Evolutionary conservation across 164 flowering plant species (phyloP).

Genomic region (Hamamelis virginiana): DNA sequence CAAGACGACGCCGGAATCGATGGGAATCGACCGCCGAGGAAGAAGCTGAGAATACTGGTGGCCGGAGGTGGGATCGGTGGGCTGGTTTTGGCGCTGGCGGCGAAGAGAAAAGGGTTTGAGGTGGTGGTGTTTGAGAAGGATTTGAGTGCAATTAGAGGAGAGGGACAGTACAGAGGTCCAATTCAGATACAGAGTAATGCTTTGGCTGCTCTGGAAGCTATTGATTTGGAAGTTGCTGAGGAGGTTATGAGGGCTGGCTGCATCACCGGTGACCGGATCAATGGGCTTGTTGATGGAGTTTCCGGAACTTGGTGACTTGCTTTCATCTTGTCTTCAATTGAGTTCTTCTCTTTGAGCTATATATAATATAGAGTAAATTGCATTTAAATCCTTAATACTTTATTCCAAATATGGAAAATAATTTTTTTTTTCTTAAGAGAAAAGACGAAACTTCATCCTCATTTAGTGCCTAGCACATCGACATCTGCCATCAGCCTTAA

Average conservation of each 20-base stretch:
- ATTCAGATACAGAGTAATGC: slow-evolving; percentile 98
- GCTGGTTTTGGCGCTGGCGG: slow-evolving; percentile 85
- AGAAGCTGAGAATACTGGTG: slow-evolving; percentile 63
- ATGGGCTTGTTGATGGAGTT: slow-evolving; percentile 94
- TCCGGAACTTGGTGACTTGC: slow-evolving; percentile 80
- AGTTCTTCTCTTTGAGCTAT: not conserved
- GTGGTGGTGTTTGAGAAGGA: slow-evolving; percentile 96
- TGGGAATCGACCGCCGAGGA: slow-evolving; percentile 10
- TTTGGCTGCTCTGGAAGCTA: slow-evolving; percentile 93
- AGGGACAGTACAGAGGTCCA: slow-evolving; percentile 94
- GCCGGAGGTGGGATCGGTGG: slow-evolving; percentile 99
- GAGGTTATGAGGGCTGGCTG: slow-evolving; percentile 85
- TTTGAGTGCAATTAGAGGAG: slow-evolving; percentile 90
- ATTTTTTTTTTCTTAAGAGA: too few relatives aligned
- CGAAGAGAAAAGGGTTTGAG: slow-evolving; percentile 82
- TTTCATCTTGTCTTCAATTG: not conserved
- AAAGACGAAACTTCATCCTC: too few relatives aligned
- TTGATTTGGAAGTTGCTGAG: slow-evolving; percentile 88
- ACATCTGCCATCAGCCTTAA: too few relatives aligned
- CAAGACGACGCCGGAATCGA: not conserved
- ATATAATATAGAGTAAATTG: too few relatives aligned
- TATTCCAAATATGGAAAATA: too few relatives aligned
- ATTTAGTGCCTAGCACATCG: too few relatives aligned
- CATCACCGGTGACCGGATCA: slow-evolving; percentile 86
- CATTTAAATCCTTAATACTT: too few relatives aligned